Evolutionary conservation across 768 basidiomycete species (phyloP).

Genomic region (Tylopilus sp.): DNA sequence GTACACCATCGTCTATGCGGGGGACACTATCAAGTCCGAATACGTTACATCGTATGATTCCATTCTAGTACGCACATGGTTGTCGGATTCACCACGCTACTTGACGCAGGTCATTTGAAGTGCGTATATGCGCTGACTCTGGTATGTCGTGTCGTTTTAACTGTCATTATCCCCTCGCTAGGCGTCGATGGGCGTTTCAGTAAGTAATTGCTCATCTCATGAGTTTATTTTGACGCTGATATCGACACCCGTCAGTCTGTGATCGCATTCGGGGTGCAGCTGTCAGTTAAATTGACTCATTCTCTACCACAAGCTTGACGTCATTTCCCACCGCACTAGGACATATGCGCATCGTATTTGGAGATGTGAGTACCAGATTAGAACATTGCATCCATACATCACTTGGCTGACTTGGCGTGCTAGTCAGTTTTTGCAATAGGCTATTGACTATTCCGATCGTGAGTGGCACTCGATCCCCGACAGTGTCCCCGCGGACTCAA

Average conservation of each 20-base stretch:
- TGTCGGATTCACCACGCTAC: neutral
- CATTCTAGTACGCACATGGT: neutral
- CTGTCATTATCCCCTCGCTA: constrained; percentile 2
- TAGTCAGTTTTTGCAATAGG: constrained; percentile 33
- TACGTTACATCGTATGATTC: constrained; percentile 27
- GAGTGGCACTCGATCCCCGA: constrained; percentile 7
- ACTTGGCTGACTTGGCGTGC: neutral
- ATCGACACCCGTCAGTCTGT: constrained; percentile 21
- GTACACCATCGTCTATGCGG: constrained; percentile 30
- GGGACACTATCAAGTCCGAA: constrained; percentile 20
- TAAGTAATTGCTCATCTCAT: constrained; percentile 3
- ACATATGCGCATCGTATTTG: constrained; percentile 37
- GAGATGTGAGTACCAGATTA: constrained; percentile 26
- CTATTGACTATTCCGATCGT: constrained; percentile 32
- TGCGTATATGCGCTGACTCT: constrained; percentile 8
- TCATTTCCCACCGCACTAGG: constrained; percentile 16
- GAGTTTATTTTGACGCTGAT: neutral
- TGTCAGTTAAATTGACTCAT: constrained; percentile 20
- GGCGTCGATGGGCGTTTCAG: constrained; percentile 37
- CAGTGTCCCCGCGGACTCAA: neutral
- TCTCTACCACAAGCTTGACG: neutral
- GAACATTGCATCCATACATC: neutral
- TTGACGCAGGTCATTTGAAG: constrained; percentile 23
- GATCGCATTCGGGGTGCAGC: constrained; percentile 35
- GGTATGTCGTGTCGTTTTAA: neutral